Base-by-base conservation (phyloP, 805 yeast genomes). In the Metschnikowia continentalis region DNA sequence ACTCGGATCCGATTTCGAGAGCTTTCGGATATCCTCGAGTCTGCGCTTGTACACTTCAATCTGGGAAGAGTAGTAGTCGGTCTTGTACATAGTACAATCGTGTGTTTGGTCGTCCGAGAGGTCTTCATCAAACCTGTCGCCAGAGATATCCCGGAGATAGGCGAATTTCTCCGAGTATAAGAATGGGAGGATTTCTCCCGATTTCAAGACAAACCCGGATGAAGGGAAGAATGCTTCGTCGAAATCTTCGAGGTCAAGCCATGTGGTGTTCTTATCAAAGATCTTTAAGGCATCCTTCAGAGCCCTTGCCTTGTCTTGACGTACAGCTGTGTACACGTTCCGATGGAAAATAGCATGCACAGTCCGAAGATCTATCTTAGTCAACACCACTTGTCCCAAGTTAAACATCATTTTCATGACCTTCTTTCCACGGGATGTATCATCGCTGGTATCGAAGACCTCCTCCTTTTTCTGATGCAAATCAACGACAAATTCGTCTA, bases 121-220 rank as follows among this genome's bases (percentile, higher is more conserved):
- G 11, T 57, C 59, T 4, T 46, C 46, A n/a, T 48, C 42, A 2
- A 42, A 42, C 13, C 47, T 39, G 3, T 43, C 44, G 7, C 53
- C 54, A 7, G 49, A 76, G 2, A 89, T 82, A 54, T 85, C 82
- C 45, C 92, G 75, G 54, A 79, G 70, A 63, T 88, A 91, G 2
- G 84, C 73, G 62, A 90, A 84, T 41, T 81, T 71, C 5, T 92
- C 88, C 0, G 95, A 75, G 64, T 71, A 82, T 58, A 88, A 59
- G 54, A 90, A 67, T 2, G 96, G 92, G 40, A 70, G 61, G 2
- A 85, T 78, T 13, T 67, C 70, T 43, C 89, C 72, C 11, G 59
- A 40, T 52, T 84, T 72, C 3, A 66, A 59, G 46, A 65, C 64
- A 1, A 66, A 63, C 8, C 63, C 61, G 6, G 77, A 53, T 3